Conservation (phyloP, 345 rosid genomes). For the Fremontodendron californicum region DNA sequence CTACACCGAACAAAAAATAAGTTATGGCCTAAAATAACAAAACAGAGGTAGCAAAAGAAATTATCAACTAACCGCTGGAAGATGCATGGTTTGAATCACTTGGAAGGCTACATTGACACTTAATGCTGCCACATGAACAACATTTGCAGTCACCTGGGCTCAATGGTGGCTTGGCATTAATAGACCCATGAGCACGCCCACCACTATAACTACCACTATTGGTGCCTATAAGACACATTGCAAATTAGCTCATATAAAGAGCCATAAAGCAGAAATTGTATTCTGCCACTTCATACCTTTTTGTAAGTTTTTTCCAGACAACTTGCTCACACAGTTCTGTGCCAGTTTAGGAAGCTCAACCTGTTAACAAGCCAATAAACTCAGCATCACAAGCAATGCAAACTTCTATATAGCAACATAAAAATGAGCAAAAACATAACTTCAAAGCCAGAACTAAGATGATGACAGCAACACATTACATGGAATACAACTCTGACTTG, state of each 20-base stretch:
- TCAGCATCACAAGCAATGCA: neutral
- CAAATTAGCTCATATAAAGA: conserved; percentile 26
- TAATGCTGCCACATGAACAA: conserved; percentile 32
- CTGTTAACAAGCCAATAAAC: conserved; percentile 22
- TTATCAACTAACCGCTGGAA: conserved; percentile 32
- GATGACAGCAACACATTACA: neutral
- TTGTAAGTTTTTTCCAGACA: conserved; percentile 16
- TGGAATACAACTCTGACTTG: neutral
- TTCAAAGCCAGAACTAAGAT: neutral
- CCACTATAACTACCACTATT: conserved; percentile 12
- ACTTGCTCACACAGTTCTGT: conserved; percentile 25
- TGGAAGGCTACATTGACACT: conserved; percentile 36
- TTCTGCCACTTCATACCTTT: conserved; percentile 59
- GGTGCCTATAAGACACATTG: conserved; percentile 23
- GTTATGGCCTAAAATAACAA: neutral
- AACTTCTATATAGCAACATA: neutral
- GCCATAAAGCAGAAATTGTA: conserved; percentile 38
- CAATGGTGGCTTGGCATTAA: conserved; percentile 26
- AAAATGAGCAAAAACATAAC: neutral
- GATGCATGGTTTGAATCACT: conserved; percentile 31
- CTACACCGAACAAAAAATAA: conserved; percentile 25
- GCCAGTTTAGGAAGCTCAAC: conserved; percentile 35
- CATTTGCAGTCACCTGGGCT: conserved; percentile 34
- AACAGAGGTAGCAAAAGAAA: neutral
- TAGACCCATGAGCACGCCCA: conserved; percentile 27